Base-by-base conservation (phyloP, 2,329 filamentous ascomycete species). In the Parasarocladium wereldwijsianum region DNA sequence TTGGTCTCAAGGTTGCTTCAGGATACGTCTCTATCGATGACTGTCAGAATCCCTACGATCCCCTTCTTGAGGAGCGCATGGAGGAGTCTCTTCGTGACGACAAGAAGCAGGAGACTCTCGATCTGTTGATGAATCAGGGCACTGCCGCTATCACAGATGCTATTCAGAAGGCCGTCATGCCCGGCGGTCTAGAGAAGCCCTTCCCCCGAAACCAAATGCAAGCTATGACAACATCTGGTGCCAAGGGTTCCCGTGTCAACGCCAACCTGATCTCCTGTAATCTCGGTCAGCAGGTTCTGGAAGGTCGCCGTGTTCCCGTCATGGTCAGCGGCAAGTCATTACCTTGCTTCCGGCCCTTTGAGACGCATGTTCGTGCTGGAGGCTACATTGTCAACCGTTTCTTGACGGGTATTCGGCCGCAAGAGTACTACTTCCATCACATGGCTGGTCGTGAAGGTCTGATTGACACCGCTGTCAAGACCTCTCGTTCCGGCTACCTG, bases 191-290 rank as follows among this genome's bases (percentile, higher is more conserved):
- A 17, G 75, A 82, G 44, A 98, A 96, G 56, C 72, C 80, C 6
- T 98, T 98, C 54, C 90, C 90, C 1, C 79, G 78, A 47, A 98
- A 98, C 47, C 87, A 96, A 56, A 98, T 98, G 87, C 90, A 98
- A 62, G 75, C 82, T 40, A 98, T 98, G 90, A 98, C 90, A 14
- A 80, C 78, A 10, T 94, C 90, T 33, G 90, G 90, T 52, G 90
- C 90, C 30, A 98, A 98, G 59, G 90, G 90, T 49, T 80, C 73
- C 32, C 64, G 71, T 44, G 90, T 98, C 54, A 98, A 98, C 50
- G 90, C 90, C 29, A 94, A 93, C 45, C 72, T 94, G 36, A 98
- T 98, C 52, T 96, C 87, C 16, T 96, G 87, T 54, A 94, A 98
- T 48, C 68, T 98, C 23, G 90, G 90, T 30, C 90, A 98, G 49